Conservation (phyloP, 495 filamentous ascomycete species). For the Cercophora samala region DNA sequence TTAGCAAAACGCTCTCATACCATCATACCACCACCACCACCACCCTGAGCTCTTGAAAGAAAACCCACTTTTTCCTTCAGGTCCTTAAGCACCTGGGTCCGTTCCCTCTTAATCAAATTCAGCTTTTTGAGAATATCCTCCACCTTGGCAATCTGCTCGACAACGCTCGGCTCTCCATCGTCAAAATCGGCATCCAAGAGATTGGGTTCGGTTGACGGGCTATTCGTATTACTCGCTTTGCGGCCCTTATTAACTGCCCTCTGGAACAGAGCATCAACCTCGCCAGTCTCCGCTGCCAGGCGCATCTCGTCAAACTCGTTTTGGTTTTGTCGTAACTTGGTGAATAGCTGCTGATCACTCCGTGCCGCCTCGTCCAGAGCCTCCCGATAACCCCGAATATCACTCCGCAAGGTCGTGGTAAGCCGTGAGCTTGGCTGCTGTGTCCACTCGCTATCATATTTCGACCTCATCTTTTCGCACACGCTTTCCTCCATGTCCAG, state of each 20-base stretch:
- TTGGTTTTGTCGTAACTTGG: conserved; percentile 79
- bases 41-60: background rate
- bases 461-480: conserved; percentile 98
- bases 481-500: conserved; percentile 95
- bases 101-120: conserved; percentile 85
- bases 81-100: conserved; percentile 89
- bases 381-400: conserved; percentile 79
- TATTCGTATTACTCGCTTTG: conserved; percentile 50
- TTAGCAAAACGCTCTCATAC: conserved; percentile 27
- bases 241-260: conserved; percentile 67
- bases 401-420: conserved; percentile 79
- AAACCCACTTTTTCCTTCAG: conserved; percentile 85
- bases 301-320: conserved; percentile 95
- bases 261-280: conserved; percentile 86
- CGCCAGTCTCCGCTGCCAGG: conserved; percentile 78
- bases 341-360: conserved; percentile 82
- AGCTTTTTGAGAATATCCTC: conserved; percentile 90
- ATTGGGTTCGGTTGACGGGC: conserved; percentile 67
- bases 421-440: conserved; percentile 91
- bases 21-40: no score
- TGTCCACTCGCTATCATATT: conserved; percentile 94
- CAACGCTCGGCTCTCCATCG: conserved; percentile 70
- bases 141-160: conserved; percentile 83
- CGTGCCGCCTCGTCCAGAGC: conserved; percentile 84
- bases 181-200: conserved; percentile 89